Conservation (phyloP, 2,329 filamentous ascomycete genomes). For the Xylariaceae sp. region DNA sequence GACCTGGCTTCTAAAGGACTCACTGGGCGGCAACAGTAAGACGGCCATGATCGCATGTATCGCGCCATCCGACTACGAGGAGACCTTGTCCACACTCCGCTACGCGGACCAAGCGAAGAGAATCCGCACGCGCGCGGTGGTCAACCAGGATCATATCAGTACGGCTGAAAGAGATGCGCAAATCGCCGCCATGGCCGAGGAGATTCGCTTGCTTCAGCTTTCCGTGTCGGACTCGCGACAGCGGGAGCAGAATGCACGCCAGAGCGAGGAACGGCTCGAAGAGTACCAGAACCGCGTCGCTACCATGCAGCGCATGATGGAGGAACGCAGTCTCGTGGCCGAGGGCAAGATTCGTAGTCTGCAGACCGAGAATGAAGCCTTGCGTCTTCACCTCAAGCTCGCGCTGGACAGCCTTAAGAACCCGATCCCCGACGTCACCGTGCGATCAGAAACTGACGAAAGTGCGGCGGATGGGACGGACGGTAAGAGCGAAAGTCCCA, state of each 20-base stretch:
- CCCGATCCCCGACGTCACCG: slow-evolving; percentile 64
- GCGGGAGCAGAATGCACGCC: slow-evolving; percentile 65
- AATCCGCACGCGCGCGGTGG: slow-evolving; percentile 86
- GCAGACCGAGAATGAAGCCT: slow-evolving; percentile 82
- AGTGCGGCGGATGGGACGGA: slow-evolving; percentile 29
- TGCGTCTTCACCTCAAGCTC: slow-evolving; percentile 81
- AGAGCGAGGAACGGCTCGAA: slow-evolving; percentile 78
- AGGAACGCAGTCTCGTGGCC: slow-evolving; percentile 82
- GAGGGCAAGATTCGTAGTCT: slow-evolving; percentile 92
- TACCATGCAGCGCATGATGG: slow-evolving; percentile 91
- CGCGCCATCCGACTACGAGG: slow-evolving; percentile 90
- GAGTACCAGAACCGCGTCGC: slow-evolving; percentile 90
- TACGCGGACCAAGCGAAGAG: slow-evolving; percentile 98
- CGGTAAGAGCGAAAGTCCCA: slow-evolving; percentile 31
- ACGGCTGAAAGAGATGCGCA: slow-evolving; percentile 91
- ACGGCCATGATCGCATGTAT: slow-evolving; percentile 99
- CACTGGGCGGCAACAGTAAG: slow-evolving; percentile 91
- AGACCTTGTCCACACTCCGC: slow-evolving; percentile 89
- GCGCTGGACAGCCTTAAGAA: slow-evolving; percentile 84
- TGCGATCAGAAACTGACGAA: slow-evolving; percentile 29
- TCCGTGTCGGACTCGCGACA: slow-evolving; percentile 59
- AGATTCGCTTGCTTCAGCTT: slow-evolving; percentile 80
- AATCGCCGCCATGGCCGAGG: slow-evolving; percentile 90
- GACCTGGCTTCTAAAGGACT: slow-evolving; percentile 89
- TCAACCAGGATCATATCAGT: slow-evolving; percentile 93